phyloP scores from a whole-genome alignment of 1,284 basidiomycete genomes.

The Grifola frondosa region DNA sequence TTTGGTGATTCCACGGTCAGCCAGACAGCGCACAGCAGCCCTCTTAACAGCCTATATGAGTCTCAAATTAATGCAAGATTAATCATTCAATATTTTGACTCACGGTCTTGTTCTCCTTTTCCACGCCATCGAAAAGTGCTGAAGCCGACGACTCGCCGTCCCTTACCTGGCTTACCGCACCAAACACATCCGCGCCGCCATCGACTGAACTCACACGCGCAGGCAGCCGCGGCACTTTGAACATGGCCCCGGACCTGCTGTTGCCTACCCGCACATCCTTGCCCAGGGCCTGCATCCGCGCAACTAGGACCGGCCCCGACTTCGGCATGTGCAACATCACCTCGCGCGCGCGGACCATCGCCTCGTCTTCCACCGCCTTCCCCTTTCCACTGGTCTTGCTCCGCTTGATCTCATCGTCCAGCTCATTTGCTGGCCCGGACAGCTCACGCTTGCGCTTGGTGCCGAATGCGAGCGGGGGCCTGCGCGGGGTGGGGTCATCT shows the following conservation, averaged over 20 bases:
- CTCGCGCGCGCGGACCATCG: constrained; percentile 32
- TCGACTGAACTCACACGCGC: constrained; percentile 21
- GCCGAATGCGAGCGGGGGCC: constrained; percentile 45
- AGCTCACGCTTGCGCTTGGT: constrained; percentile 29
- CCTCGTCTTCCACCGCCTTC: constrained; percentile 25
- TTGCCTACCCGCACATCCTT: constrained; percentile 17
- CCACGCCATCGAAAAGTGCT: constrained; percentile 25
- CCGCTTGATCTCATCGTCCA: constrained; percentile 20
- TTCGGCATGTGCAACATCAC: constrained; percentile 38
- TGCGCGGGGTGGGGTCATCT: constrained; percentile 74
- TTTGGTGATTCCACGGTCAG: constrained; percentile 47
- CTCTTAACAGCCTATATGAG: constrained; percentile 44
- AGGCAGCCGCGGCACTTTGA: constrained; percentile 39
- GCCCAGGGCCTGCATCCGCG: constrained; percentile 13
- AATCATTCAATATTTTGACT: too few species aligned
- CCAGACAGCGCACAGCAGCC: constrained; percentile 37
- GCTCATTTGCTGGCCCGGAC: constrained; percentile 15
- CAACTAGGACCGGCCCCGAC: constrained; percentile 13
- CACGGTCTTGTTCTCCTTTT: constrained; percentile 44
- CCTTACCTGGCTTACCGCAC: constrained; percentile 34
- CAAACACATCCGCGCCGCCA: constrained; percentile 51
- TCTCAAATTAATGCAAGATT: background rate
- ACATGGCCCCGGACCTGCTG: constrained; percentile 26
- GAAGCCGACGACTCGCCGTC: constrained; percentile 13
- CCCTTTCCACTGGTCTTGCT: constrained; percentile 23